Conservation (phyloP, 495 filamentous ascomycete genomes). For the Lepidopterella palustris region DNA sequence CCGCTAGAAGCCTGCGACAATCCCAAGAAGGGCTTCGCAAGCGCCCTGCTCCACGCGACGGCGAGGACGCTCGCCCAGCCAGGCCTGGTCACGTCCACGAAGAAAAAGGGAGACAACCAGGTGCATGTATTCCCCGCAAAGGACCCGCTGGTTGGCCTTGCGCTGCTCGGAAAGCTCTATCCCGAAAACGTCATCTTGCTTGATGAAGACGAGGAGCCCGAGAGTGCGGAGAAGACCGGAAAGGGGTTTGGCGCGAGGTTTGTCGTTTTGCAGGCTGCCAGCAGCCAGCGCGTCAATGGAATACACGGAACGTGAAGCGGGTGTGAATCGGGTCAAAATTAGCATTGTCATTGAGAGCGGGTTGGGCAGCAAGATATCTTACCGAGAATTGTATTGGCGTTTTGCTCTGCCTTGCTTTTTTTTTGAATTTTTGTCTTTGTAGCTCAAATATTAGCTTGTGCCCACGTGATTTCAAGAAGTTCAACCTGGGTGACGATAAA, state of each 20-base stretch:
- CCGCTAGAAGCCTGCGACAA: neutral
- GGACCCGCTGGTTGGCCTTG: conserved; percentile 25
- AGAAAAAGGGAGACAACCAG: conserved; percentile 4
- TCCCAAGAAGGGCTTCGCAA: neutral
- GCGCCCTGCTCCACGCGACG: neutral
- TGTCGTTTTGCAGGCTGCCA: neutral
- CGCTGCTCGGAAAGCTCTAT: conserved; percentile 34
- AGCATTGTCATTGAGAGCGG: neutral
- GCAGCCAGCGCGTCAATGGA: neutral
- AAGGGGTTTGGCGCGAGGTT: neutral
- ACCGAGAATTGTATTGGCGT: neutral
- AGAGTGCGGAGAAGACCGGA: neutral
- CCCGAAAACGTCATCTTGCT: conserved; percentile 31
- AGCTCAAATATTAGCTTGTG: neutral
- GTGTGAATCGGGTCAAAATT: neutral
- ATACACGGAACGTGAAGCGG: neutral
- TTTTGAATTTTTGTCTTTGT: neutral
- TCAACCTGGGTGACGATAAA: neutral
- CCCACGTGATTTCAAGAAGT: neutral
- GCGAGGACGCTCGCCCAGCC: neutral
- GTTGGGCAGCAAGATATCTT: neutral
- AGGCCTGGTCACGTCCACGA: conserved; percentile 20
- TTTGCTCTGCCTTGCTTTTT: neutral
- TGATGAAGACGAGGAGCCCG: neutral
- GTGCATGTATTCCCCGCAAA: conserved; percentile 29